Evolutionary conservation across 2,329 filamentous ascomycete genomes (phyloP), one percentile per base, ranked within the genome.

Genomic region (Teratosphaeria viscida): DNA sequence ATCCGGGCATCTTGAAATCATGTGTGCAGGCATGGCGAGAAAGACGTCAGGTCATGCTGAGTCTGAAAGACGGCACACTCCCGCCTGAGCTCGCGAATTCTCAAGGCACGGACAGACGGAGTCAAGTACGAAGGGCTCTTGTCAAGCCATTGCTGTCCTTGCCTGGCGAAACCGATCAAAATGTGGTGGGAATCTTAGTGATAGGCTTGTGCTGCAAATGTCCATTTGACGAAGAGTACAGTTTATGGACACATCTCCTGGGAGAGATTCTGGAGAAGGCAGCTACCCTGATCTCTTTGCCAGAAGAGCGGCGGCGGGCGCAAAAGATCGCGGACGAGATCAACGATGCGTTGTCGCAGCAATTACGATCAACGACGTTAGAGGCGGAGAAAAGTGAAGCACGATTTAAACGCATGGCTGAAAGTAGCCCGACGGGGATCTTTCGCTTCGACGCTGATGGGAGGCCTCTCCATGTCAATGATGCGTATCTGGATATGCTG

Each of bases 401-500:
- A 2, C 68, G 71, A 26, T 77, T 78, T 54, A 69, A 72, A 19
- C 65, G 73, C 4, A 73, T 77, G 63, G 74, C 75, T 2, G 70
- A 73, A 49, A 65, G 71, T 5, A 67, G 73, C 5, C 74, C 75
- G 3, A 68, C 76, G 3, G 75, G 71, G 1, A 78, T 78, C 57
- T 77, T 66, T 56, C 58, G 68, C 43, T 67, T 74, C 39, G 68
- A 70, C 19, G 59, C 68, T 5, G 58, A 67, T 19, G 75, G 76
- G 2, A 64, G 63, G 8, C 72, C 73, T 14, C 66, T 73, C 0
- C 76, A 77, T 60, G 67, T 73, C 6, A 78, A 78, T 55, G 69
- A 77, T 54, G 66, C 70, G 3, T 78, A 75, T 67, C 70, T 68
- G 32, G 70, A 73, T 1, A 68, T 76, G 52, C 69, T 75, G 11